A percentile compares a stretch with the other conserved stretches of the same genome.
These are phyloP conservation scores for Pichia sp. DNA, from an alignment of 1,139 yeast genomes.

Conservation along the genomic window DNA sequence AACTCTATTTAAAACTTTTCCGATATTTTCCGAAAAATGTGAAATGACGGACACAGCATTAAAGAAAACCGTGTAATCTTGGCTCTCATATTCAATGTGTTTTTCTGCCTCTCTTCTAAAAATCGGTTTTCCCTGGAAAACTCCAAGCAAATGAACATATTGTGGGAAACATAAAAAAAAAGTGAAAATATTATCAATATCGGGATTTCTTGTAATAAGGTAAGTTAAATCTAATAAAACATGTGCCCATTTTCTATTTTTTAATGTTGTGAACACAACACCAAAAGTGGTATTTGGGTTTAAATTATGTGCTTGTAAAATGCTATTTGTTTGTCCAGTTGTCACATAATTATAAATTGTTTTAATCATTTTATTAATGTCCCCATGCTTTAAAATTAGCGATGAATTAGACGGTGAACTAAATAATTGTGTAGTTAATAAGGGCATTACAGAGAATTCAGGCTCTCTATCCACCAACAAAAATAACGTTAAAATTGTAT, in stretches of 20 bases:
- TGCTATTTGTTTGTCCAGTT: constrained; percentile 45
- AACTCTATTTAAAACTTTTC: constrained; percentile 41
- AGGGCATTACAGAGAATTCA: constrained; percentile 68
- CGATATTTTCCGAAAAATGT: constrained; percentile 53
- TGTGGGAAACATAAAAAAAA: constrained; percentile 37
- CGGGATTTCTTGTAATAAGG: constrained; percentile 62
- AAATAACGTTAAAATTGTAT: constrained; percentile 69
- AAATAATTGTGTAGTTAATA: constrained; percentile 78
- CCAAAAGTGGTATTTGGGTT: constrained; percentile 33
- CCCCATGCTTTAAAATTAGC: constrained; percentile 62
- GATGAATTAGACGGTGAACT: constrained; percentile 80
- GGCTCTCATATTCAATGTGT: constrained; percentile 88
- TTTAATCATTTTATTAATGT: constrained; percentile 60
- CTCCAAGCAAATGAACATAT: constrained; percentile 56
- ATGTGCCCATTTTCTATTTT: constrained; percentile 79
- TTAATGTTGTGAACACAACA: constrained; percentile 45
- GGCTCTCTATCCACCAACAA: constrained; percentile 74
- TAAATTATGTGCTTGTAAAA: constrained; percentile 32
- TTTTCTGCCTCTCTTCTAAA: constrained; percentile 68
- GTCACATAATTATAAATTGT: constrained; percentile 63
- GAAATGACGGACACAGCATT: constrained; percentile 69
- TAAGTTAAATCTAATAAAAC: constrained; percentile 80
- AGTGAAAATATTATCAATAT: constrained; percentile 25
- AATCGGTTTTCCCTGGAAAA: constrained; percentile 79
- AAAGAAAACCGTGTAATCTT: constrained; percentile 77